Evolutionary conservation across 2,329 filamentous ascomycete genomes (phyloP).

Genomic region (Paracoccidioides brasiliensis): DNA sequence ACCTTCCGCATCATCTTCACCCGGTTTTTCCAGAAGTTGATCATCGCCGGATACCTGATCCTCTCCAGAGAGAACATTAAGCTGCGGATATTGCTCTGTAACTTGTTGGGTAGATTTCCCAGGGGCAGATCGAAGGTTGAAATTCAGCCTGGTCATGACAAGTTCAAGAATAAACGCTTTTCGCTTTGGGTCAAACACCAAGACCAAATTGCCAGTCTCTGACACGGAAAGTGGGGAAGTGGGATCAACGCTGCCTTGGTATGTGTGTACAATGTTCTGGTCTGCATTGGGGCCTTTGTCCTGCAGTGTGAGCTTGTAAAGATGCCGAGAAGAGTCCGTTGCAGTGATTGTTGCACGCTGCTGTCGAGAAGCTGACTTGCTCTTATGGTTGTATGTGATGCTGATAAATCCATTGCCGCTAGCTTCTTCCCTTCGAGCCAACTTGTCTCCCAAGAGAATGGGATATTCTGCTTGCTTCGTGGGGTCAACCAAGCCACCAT

Average conservation of each 20-base stretch:
- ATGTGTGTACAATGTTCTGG: conserved; percentile 27
- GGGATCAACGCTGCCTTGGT: conserved; percentile 30
- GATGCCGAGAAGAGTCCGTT: conserved; percentile 21
- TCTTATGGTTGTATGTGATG: conserved; percentile 36
- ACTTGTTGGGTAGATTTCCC: conserved; percentile 53
- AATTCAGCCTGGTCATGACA: conserved; percentile 68
- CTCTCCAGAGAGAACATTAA: conserved; percentile 34
- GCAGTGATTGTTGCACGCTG: conserved; percentile 27
- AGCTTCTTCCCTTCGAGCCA: conserved; percentile 20
- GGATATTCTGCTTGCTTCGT: conserved; percentile 35
- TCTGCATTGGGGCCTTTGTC: conserved; percentile 30
- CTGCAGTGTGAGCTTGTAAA: conserved; percentile 30
- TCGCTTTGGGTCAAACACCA: conserved; percentile 62
- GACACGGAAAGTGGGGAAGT: conserved; percentile 17
- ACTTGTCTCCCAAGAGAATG: conserved; percentile 32
- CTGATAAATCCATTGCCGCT: conserved; percentile 22
- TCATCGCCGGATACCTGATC: conserved; percentile 25
- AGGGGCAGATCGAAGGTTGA: conserved; percentile 66
- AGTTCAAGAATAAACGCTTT: conserved; percentile 73
- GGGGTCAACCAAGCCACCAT: conserved; percentile 30
- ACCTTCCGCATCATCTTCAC: conserved; percentile 27
- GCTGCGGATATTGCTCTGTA: conserved; percentile 53
- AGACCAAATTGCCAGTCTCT: conserved; percentile 29
- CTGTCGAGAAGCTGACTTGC: conserved; percentile 27
- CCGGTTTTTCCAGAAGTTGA: conserved; percentile 17